These are phyloP conservation scores for Mucor velutinosus DNA, from an alignment of 371 early-diverging fungal species.

Conservation along the genomic window DNA sequence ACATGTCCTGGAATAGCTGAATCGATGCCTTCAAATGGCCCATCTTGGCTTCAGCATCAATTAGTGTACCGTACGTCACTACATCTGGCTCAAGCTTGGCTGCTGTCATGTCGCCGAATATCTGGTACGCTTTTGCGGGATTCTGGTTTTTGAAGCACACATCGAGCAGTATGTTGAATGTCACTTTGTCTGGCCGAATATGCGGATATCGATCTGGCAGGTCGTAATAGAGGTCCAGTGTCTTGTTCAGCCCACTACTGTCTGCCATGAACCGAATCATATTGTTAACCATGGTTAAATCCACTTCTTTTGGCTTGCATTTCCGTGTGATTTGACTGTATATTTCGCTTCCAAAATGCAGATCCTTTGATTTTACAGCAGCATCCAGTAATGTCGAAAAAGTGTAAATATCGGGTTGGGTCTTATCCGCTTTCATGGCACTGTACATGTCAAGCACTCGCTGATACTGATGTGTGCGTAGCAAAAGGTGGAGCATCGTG, in stretches of 20 bases:
- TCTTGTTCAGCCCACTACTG: constrained; percentile 10
- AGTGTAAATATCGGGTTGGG: constrained; percentile 50
- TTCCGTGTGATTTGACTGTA: constrained; percentile 8
- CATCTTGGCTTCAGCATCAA: constrained; percentile 41
- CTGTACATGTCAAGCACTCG: constrained; percentile 33
- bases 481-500: constrained; percentile 37
- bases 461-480: constrained; percentile 4
- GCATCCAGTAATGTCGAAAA: constrained; percentile 51
- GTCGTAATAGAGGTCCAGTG: constrained; percentile 27
- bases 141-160: constrained; percentile 36
- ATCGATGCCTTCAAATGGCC: constrained; percentile 40
- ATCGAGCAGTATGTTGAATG: constrained; percentile 49
- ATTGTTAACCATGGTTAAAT: constrained; percentile 35
- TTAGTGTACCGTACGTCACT: constrained; percentile 57
- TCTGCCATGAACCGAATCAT: constrained; percentile 31
- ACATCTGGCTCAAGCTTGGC: constrained; percentile 43
- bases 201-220: constrained; percentile 21
- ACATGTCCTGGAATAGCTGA: constrained; percentile 44
- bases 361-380: constrained; percentile 23
- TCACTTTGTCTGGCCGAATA: constrained; percentile 29
- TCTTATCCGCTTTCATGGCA: constrained; percentile 26
- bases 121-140: constrained; percentile 32
- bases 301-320: neutral
- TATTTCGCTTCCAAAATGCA: constrained; percentile 16
- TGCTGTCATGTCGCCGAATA: constrained; percentile 41